A percentile compares a stretch with the other conserved stretches of the same genome.
Conservation (phyloP, 169 alveolate genomes). For the Eimeria maxima region DNA sequence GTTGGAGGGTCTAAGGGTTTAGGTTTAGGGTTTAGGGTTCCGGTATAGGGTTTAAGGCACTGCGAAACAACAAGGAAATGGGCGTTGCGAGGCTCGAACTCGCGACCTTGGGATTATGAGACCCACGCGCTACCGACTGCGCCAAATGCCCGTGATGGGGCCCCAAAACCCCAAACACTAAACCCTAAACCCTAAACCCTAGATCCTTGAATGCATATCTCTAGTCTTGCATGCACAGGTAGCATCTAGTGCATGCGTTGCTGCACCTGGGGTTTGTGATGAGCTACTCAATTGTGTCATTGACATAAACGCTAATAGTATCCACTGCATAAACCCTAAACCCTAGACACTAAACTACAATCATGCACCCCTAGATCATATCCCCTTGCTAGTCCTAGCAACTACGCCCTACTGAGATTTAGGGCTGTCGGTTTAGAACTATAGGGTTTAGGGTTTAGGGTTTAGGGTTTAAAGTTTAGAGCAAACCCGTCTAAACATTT, state of each 20-base stretch:
- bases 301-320: background rate
- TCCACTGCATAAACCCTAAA: conserved; percentile 82
- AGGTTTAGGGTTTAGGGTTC: background rate
- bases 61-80: background rate
- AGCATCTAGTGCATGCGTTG: too few relatives aligned
- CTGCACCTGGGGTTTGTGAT: background rate
- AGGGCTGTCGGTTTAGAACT: background rate
- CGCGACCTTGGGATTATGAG: conserved; percentile 88
- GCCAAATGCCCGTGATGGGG: conserved; percentile 82
- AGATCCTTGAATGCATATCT: background rate
- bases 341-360: background rate
- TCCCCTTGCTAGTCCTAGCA: background rate
- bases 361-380: background rate
- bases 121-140: conserved; percentile 89
- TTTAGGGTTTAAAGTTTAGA: background rate
- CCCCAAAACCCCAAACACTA: background rate
- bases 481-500: too few relatives aligned
- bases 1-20: background rate
- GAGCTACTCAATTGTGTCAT: background rate
- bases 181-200: too few relatives aligned
- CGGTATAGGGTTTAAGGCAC: background rate
- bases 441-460: background rate
- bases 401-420: background rate
- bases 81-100: conserved; percentile 87
- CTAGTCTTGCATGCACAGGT: conserved; percentile 75